Conservation (phyloP, 2,329 filamentous ascomycete genomes). For the Claviceps digitariae region DNA sequence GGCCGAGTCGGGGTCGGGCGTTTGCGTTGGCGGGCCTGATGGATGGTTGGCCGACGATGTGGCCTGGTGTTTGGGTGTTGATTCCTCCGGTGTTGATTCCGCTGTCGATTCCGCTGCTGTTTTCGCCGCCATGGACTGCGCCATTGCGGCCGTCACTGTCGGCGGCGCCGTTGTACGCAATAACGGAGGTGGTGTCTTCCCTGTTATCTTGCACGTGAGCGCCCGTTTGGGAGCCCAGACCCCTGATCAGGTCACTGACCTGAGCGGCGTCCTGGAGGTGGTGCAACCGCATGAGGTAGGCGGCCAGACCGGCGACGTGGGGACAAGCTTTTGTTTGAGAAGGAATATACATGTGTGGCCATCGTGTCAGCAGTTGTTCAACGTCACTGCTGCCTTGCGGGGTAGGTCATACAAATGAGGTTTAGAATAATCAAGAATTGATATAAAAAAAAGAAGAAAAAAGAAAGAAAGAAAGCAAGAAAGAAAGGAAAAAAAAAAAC, state of each 20-base stretch:
- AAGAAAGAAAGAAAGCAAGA: background rate
- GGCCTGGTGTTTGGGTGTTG: too few relatives aligned
- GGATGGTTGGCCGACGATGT: too few relatives aligned
- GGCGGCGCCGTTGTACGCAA: slow-evolving; percentile 42
- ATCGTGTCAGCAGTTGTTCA: background rate
- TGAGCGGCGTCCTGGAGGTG: slow-evolving; percentile 24
- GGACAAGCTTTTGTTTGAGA: slow-evolving; percentile 34
- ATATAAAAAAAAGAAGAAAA: background rate
- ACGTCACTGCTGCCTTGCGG: too few relatives aligned
- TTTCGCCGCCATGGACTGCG: too few relatives aligned
- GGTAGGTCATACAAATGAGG: too few relatives aligned
- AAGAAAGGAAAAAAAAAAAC: background rate
- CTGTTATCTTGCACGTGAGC: slow-evolving; percentile 29
- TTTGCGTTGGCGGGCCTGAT: too few relatives aligned
- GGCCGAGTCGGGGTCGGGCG: background rate
- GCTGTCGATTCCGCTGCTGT: background rate
- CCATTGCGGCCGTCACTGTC: too few relatives aligned
- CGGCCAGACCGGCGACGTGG: slow-evolving; percentile 53
- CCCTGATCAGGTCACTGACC: slow-evolving; percentile 35
- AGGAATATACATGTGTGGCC: too few relatives aligned
- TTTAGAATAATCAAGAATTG: too few relatives aligned
- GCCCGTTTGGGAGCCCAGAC: slow-evolving; percentile 34
- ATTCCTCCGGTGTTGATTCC: background rate
- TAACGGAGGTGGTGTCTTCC: slow-evolving; percentile 33
- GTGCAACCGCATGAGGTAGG: slow-evolving; percentile 51